phyloP scores from a whole-genome alignment of 73 alveolate species.

The Vitrella brassicaformis region DNA sequence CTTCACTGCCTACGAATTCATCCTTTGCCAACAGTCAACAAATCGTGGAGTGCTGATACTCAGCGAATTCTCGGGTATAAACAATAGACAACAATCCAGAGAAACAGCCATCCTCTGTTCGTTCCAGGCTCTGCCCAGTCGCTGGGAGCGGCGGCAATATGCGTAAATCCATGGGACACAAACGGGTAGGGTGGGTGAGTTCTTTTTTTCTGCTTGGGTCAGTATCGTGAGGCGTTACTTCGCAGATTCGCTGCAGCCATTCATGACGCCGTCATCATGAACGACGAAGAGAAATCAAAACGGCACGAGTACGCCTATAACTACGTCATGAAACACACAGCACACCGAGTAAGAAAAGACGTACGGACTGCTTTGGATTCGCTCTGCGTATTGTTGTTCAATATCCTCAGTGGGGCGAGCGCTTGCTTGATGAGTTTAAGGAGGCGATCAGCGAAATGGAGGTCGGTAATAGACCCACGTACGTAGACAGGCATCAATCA shows the following conservation, averaged over 20 bases:
- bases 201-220: no score
- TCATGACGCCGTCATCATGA: no score
- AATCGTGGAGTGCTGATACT: conserved; percentile 11
- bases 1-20: not conserved
- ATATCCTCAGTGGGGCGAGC: no score
- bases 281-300: not conserved
- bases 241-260: no score
- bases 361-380: no score
- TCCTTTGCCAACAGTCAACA: not conserved
- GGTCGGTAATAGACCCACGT: no score
- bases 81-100: not conserved
- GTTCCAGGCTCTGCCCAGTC: conserved; percentile 14
- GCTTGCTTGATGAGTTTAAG: no score
- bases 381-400: no score
- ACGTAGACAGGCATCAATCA: no score
- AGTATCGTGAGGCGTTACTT: no score
- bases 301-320: not conserved
- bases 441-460: no score
- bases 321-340: not conserved
- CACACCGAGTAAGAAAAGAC: not conserved
- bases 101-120: not conserved
- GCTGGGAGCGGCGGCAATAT: conserved; percentile 16
- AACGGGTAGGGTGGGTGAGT: no score
- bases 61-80: conserved; percentile 15
- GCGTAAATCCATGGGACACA: not conserved